Base-by-base conservation (phyloP, 2,329 filamentous ascomycete species). In the Daldinia sp. region DNA sequence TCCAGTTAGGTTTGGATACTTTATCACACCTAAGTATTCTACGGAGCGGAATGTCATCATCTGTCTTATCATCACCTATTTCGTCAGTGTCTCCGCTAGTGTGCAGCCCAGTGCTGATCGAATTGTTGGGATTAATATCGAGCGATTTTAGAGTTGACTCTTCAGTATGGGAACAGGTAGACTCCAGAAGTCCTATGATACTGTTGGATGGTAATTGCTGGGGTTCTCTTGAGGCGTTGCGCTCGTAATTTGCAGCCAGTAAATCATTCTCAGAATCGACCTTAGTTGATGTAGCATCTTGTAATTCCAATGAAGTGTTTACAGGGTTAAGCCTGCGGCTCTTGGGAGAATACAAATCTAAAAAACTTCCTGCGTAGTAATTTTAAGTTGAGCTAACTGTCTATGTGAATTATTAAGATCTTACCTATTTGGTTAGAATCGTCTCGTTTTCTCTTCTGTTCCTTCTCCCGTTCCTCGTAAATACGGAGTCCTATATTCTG, bases 1-100 rank as follows among this genome's bases (percentile, higher is more conserved):
- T 46, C 65, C 68, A 70, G 6, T 37, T 15, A 4, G 39, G 18
- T 18, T n/a, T 44, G 33, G 26, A 12, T 26, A n/a, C 15, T 26
- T 46, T 18, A 4, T 13, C 5, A 2, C 15, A 3, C 20, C 2
- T 28, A 26, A 1, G n/a, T 5, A n/a, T 9, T 18, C 18, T 53
- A 4, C 9, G 9, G 28, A 35, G 48, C 5, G 15, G 48, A 48
- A 28, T 28, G 18, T 46, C 42, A 48, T 48, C 44, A 4, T 48
- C 44, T 15, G 23, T 7, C 20, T 28, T 13, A 48, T 46, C 42
- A 48, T 48, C 44, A 1, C 28, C 23, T 15, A 12, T 7, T 10
- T 28, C 23, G 28, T 26, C n/a, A 2, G 18, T 23, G 9, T 26
- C 20, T 23, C 23, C 20, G 6, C 23, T 23, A 12, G 12, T 48